Conservation (phyloP, 225 moss, liverwort and hornwort species). For the Polytrichum commune region DNA sequence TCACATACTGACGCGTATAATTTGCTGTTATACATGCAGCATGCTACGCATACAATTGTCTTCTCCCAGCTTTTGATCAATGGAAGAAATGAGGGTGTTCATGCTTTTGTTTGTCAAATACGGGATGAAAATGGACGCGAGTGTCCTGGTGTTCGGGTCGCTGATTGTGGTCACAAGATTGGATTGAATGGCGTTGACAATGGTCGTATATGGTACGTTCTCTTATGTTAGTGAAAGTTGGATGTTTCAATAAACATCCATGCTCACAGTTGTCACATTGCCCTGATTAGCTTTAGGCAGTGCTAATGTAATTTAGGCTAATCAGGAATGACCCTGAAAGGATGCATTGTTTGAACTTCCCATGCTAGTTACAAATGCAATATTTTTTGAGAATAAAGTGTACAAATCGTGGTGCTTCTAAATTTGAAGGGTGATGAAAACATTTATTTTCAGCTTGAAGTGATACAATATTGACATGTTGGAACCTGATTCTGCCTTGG, state of each 20-base stretch:
- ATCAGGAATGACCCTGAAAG: too few species aligned
- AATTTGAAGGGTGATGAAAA: too few species aligned
- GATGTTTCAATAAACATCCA: too few species aligned
- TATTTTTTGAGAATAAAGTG: too few species aligned
- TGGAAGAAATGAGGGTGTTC: conserved; percentile 89
- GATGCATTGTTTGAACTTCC: too few species aligned
- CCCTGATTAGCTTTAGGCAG: too few species aligned
- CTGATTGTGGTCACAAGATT: conserved; percentile 95
- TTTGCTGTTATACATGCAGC: conserved; percentile 45
- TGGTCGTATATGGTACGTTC: conserved; percentile 81
- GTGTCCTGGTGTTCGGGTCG: conserved; percentile 70
- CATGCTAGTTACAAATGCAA: too few species aligned
- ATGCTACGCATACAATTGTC: conserved; percentile 86
- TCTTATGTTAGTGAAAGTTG: neutral
- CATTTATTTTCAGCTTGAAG: neutral
- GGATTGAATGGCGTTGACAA: conserved; percentile 97
- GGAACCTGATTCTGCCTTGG: neutral
- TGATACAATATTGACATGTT: neutral
- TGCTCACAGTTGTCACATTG: too few species aligned
- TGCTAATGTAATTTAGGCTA: too few species aligned
- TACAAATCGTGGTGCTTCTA: too few species aligned
- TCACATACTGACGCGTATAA: neutral
- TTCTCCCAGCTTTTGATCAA: conserved; percentile 88
- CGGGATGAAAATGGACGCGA: conserved; percentile 62
- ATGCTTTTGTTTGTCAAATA: conserved; percentile 89